Evolutionary conservation across 23 red algal genomes (phyloP).

Genomic region (Gracilaria vermiculophylla): DNA sequence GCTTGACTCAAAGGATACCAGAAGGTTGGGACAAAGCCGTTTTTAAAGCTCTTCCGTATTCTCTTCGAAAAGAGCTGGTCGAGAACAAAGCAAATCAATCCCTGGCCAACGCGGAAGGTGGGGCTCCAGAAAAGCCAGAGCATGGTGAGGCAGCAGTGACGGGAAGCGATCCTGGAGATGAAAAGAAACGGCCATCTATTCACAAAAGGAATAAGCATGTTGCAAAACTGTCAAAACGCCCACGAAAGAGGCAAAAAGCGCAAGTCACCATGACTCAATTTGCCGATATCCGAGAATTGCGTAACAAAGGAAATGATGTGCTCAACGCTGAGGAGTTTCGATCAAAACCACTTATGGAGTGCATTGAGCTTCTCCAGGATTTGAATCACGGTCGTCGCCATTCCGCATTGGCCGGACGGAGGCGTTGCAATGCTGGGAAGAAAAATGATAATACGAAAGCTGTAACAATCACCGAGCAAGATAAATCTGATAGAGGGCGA

Average conservation of each 20-base stretch:
- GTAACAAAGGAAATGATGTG: conserved; percentile 44
- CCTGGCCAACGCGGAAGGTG: neutral
- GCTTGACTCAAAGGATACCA: neutral
- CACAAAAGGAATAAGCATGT: neutral
- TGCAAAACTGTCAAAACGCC: neutral
- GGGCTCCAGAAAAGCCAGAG: neutral
- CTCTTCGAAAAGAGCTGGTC: neutral
- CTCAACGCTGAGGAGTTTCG: conserved; percentile 62
- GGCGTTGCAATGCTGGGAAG: neutral
- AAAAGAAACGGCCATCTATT: neutral
- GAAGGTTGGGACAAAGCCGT: conserved; percentile 4
- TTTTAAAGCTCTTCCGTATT: neutral
- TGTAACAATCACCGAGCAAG: neutral
- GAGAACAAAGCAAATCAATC: neutral
- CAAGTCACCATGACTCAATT: conserved; percentile 75
- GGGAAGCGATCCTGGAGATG: neutral
- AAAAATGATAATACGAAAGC: neutral
- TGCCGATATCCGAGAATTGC: conserved; percentile 36
- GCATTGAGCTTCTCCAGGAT: conserved; percentile 51
- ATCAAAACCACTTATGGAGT: conserved; percentile 16
- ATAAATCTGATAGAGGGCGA: neutral
- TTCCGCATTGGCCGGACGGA: neutral
- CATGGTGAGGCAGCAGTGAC: neutral
- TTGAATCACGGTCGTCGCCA: conserved; percentile 13
- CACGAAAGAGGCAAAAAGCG: conserved; percentile 3